Evolutionary conservation across 1,139 yeast genomes (phyloP), one percentile per base, ranked within the genome.

Genomic region (Magnusiomyces magnusii): DNA sequence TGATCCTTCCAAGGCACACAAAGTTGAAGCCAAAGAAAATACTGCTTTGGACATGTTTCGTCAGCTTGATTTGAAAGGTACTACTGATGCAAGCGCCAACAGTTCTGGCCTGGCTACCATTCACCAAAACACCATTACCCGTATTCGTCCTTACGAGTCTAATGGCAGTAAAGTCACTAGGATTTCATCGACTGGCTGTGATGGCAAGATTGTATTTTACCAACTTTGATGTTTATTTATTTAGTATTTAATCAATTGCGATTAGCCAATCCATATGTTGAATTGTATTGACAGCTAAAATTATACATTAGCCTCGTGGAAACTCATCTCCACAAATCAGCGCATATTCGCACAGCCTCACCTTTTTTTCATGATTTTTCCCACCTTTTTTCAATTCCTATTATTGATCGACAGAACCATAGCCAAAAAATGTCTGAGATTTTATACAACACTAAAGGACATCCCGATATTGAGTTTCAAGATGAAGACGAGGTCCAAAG

Each of bases 1-100:
- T 70, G 86, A 80, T 65, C 81, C 80, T 54, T 73, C 69, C 62
- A 63, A 75, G 58, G 77, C 79, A 58, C 81, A 78, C 63, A 78
- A 73, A 57, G 77, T 73, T 13, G 84, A 78, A 23, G 84, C 80
- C 47, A 82, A 78, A 60, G 93, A 86, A 69, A 87, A 86, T 66
- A 86, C 91, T 62, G 98, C 98, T 17, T 81, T 93, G 71, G 88
- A 88, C 75, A 90, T 93, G 93, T 95, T 95, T 77, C 86, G 91
- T 74, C 97, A 93, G 74, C 79, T 93, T 80, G 99, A 93, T 74
- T 81, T 93, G 73, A 92, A 91, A 79, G 99, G 99, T 59, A 81
- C 89, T 61, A 84, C 82, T 57, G 71, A 68, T 52, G 78, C 80
- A 64, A 76, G 79, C 62, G 75, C 76, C 68, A 79, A 70, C 65